Evolutionary conservation across 345 rosid genomes (phyloP).

Genomic region (Pistacia atlantica): DNA sequence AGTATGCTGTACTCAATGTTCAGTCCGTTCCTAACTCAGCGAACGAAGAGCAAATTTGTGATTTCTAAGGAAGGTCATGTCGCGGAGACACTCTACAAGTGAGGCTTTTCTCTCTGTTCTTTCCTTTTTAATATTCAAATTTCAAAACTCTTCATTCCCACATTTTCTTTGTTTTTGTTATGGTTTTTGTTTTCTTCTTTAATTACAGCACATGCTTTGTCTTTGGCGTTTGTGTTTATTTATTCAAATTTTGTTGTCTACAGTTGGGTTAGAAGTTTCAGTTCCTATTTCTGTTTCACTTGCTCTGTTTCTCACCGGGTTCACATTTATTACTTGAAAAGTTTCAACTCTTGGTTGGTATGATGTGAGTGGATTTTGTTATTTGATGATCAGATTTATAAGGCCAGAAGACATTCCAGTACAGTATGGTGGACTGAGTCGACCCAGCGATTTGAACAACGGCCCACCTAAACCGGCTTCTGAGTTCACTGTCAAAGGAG

Average conservation of each 20-base stretch:
- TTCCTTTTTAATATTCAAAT: neutral
- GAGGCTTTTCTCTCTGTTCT: neutral
- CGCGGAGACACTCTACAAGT: slow-evolving; percentile 98
- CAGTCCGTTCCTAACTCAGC: slow-evolving; percentile 89
- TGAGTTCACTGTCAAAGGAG: slow-evolving; percentile 89
- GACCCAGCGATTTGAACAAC: slow-evolving; percentile 61
- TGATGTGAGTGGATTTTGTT: neutral
- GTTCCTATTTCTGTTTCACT: neutral
- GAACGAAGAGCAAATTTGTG: slow-evolving; percentile 97
- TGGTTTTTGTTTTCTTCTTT: neutral
- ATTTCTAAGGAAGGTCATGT: slow-evolving; percentile 86
- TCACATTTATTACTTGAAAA: neutral
- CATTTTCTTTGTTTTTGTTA: neutral
- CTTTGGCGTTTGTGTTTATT: neutral
- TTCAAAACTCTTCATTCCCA: neutral
- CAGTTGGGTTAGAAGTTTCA: neutral
- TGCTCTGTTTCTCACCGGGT: neutral
- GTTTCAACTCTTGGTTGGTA: neutral
- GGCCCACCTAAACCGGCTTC: slow-evolving; percentile 84
- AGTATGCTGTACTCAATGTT: slow-evolving; percentile 81
- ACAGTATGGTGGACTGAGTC: slow-evolving; percentile 89
- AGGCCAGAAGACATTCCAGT: slow-evolving; percentile 91
- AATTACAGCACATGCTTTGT: neutral
- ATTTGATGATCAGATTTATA: slow-evolving; percentile 54
- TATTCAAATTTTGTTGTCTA: neutral